These are phyloP conservation scores for Aspergillus sclerotiicarbonarius DNA, from an alignment of 495 filamentous ascomycete genomes.

Conservation along the genomic window DNA sequence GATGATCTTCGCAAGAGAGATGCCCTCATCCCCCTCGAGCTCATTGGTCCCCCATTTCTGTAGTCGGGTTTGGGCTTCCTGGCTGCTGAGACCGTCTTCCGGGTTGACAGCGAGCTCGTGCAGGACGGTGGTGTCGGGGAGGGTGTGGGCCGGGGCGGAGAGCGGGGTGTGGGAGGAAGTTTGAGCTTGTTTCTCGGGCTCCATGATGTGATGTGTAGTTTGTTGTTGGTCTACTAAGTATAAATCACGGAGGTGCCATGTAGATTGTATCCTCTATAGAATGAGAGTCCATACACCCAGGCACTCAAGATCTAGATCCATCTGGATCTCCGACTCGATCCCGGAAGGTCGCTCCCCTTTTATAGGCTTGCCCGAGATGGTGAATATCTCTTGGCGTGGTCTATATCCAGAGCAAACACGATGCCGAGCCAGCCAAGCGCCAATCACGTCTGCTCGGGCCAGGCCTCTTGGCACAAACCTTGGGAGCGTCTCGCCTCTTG, in stretches of 20 bases:
- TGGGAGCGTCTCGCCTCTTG: not conserved
- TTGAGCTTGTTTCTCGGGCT: constrained; percentile 15
- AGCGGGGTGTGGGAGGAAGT: constrained; percentile 31
- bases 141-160: constrained; percentile 62
- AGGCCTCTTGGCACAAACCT: not conserved
- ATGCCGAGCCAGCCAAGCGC: constrained; percentile 12
- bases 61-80: constrained; percentile 54
- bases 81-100: constrained; percentile 58
- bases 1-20: constrained; percentile 57
- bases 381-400: constrained; percentile 9
- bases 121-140: constrained; percentile 53
- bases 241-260: constrained; percentile 37
- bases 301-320: constrained; percentile 12
- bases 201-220: constrained; percentile 15
- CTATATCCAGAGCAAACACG: constrained; percentile 3
- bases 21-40: constrained; percentile 56
- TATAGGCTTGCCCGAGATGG: not conserved
- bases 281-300: constrained; percentile 37
- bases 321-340: not conserved
- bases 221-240: constrained; percentile 23
- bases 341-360: constrained; percentile 9
- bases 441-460: constrained; percentile 7
- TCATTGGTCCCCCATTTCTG: constrained; percentile 61
- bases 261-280: constrained; percentile 34
- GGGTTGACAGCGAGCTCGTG: constrained; percentile 57